Conservation (phyloP, 345 rosid species). For the Melastoma malabathricum region DNA sequence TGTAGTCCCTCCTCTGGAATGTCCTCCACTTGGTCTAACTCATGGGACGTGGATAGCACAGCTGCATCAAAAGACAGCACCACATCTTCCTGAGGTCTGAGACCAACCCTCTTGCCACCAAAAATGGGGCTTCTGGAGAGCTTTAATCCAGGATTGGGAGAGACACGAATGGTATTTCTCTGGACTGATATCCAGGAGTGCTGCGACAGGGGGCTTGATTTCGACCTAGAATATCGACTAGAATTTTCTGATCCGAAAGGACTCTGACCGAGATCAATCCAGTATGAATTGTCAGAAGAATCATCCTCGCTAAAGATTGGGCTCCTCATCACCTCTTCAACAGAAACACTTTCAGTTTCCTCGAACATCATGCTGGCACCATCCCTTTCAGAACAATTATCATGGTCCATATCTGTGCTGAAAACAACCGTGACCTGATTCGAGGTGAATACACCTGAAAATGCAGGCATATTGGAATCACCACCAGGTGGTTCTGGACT, state of each 20-base stretch:
- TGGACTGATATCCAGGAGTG: slow-evolving; percentile 36
- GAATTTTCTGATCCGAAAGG: slow-evolving; percentile 42
- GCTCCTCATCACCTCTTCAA: slow-evolving; percentile 73
- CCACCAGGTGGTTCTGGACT: slow-evolving; percentile 23
- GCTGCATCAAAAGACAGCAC: slow-evolving; percentile 74
- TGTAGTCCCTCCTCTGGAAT: slow-evolving; percentile 34
- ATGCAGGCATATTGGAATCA: slow-evolving; percentile 45
- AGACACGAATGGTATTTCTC: slow-evolving; percentile 22
- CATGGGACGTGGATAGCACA: slow-evolving; percentile 44
- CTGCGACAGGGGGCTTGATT: slow-evolving; percentile 25
- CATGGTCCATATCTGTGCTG: slow-evolving; percentile 62
- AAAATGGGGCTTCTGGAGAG: slow-evolving; percentile 19
- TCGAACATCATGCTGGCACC: slow-evolving; percentile 73
- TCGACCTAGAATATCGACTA: slow-evolving; percentile 22
- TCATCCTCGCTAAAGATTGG: slow-evolving; percentile 57
- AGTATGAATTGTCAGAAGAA: slow-evolving; percentile 51
- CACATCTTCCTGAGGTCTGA: slow-evolving; percentile 18
- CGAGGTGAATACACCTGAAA: slow-evolving; percentile 65
- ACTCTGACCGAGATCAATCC: slow-evolving; percentile 69
- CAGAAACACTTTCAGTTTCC: slow-evolving; percentile 63
- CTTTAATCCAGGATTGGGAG: slow-evolving; percentile 29
- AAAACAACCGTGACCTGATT: slow-evolving; percentile 68
- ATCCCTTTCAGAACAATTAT: slow-evolving; percentile 59
- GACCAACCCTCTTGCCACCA: slow-evolving; percentile 16
- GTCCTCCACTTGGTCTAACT: slow-evolving; percentile 27